Evolutionary conservation across 495 filamentous ascomycete genomes (phyloP), one percentile per base, ranked within the genome.

Genomic region (Talaromyces trachyspermus): DNA sequence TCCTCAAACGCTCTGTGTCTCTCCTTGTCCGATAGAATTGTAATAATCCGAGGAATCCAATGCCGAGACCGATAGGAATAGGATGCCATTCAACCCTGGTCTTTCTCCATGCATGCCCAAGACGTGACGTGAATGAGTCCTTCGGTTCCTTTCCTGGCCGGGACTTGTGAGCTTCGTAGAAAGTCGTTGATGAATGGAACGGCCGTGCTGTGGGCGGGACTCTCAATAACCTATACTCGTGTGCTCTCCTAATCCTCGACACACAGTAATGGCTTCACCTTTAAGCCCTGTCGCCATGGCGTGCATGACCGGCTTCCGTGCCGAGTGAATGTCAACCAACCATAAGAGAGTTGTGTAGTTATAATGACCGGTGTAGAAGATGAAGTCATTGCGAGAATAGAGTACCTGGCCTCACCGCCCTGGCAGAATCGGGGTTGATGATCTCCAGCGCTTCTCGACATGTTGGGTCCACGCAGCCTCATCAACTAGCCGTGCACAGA

Each of bases 51-150:
- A 98, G 71, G 38, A 95, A 88, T 30, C 77, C 88, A 52, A 97
- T 84, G 35, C 92, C 92, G 4, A 97, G 72, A 7, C 83, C 88
- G 27, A 95, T 78, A 17, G 92, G 94, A 58, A 98, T 97, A n/a
- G 87, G 87, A 66, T 90, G 85, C 92, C 92, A 98, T 75, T 86
- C 78, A 42, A 95, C 77, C 55, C 84, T 92, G 23, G 86, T 94
- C 50, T 83, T 71, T 46, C 74, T 66, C 50, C 86, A 71, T 7
- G 83, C 84, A 32, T 77, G 72, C 40, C 77, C 78, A 50, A 81
- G 69, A 33, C 79, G 68, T 45, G 76, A 77, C 18, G 76, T 61
- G 63, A 88, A 90, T 5, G 82, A 77, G 27, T 37, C 12, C 11
- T 36, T 29, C 26, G 2, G 6, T 11, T 79, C 74, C 47, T 73